phyloP scores from a whole-genome alignment of 225 moss, liverwort and hornwort species.

The Polytrichum formosum region DNA sequence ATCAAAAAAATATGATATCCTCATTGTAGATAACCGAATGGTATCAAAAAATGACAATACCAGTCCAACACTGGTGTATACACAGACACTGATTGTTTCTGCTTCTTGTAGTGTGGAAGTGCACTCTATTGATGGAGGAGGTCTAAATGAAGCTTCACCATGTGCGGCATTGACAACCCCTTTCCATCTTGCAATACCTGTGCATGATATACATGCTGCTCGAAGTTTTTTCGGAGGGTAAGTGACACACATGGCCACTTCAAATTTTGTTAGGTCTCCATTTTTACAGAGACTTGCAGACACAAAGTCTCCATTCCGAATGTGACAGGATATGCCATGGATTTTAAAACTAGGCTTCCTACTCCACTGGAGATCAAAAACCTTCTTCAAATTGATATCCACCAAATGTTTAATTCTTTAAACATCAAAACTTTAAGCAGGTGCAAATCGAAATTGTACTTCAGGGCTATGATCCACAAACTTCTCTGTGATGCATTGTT shows the following conservation, averaged over 20 bases:
- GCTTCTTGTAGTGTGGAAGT: slow-evolving; percentile 9
- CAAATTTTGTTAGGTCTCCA: neutral
- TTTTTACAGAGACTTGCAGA: neutral
- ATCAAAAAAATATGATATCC: too few relatives aligned
- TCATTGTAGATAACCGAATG: too few relatives aligned
- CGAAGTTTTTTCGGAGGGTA: slow-evolving; percentile 57
- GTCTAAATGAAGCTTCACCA: slow-evolving; percentile 2
- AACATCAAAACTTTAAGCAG: neutral
- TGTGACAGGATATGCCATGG: neutral
- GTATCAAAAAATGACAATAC: too few relatives aligned
- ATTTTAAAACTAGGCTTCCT: neutral
- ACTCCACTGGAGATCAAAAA: neutral
- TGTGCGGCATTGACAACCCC: slow-evolving; percentile 11
- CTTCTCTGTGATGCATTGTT: too few relatives aligned
- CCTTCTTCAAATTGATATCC: neutral
- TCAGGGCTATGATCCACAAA: too few relatives aligned
- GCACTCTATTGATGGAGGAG: slow-evolving; percentile 18
- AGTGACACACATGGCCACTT: neutral
- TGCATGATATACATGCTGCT: slow-evolving; percentile 48
- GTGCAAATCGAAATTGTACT: neutral
- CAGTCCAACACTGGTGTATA: too few relatives aligned
- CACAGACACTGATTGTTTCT: neutral
- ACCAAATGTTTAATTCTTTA: neutral
- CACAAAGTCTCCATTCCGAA: neutral
- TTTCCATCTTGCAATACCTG: slow-evolving; percentile 57